Evolutionary conservation across 208 protist genomes (phyloP).

Genomic region (Strigomonas culicis): DNA sequence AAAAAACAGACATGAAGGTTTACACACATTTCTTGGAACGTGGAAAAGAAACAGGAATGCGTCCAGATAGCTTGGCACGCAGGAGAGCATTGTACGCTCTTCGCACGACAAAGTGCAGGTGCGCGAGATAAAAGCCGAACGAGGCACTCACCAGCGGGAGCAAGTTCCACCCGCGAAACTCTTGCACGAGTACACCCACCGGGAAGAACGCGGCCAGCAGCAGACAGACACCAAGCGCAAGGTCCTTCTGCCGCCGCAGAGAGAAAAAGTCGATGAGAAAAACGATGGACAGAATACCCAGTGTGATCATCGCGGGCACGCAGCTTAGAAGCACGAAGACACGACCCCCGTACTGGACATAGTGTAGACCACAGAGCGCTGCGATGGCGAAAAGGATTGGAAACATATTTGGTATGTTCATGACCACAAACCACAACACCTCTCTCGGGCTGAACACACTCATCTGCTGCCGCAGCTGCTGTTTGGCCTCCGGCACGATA

Average conservation of each 20-base stretch:
- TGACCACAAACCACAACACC: conserved; percentile 49
- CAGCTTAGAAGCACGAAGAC: conserved; percentile 56
- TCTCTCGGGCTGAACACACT: conserved; percentile 33
- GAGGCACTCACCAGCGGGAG: conserved; percentile 50
- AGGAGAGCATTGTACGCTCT: conserved; percentile 43
- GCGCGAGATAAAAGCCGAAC: conserved; percentile 53
- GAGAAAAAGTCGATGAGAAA: conserved; percentile 65
- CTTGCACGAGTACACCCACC: conserved; percentile 41
- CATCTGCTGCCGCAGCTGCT: conserved; percentile 49
- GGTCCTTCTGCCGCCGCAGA: conserved; percentile 39
- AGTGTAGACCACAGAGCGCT: conserved; percentile 63
- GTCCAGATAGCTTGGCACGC: too few relatives aligned
- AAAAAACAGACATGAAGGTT: neutral
- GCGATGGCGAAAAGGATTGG: conserved; percentile 56
- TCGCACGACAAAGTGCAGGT: conserved; percentile 39
- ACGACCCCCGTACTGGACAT: conserved; percentile 57
- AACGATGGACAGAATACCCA: conserved; percentile 49
- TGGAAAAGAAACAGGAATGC: too few relatives aligned
- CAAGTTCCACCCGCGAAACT: conserved; percentile 58
- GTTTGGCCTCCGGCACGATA: conserved; percentile 49
- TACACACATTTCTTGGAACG: too few relatives aligned
- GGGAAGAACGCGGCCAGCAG: conserved; percentile 61
- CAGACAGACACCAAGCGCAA: conserved; percentile 50
- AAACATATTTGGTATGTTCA: conserved; percentile 70
- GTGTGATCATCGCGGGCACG: conserved; percentile 51